Evolutionary conservation across 148 eudicot genomes (phyloP).

Genomic region (Mesembryanthemum crystallinum): DNA sequence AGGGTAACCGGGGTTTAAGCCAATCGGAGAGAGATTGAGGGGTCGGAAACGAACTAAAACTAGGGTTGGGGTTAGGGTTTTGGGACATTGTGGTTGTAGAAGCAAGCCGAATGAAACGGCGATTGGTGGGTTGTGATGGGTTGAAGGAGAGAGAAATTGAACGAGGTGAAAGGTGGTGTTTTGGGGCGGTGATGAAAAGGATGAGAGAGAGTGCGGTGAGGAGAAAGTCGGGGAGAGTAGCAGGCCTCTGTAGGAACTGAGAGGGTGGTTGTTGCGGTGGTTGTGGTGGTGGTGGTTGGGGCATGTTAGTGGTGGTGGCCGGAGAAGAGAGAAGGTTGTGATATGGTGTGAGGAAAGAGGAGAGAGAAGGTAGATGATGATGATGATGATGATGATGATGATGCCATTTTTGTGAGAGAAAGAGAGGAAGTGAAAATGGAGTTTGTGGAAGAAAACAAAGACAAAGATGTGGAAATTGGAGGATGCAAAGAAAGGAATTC

Average conservation of each 20-base stretch:
- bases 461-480: constrained; percentile 26
- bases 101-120: constrained; percentile 16
- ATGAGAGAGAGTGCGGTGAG: constrained; percentile 67
- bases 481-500: constrained; percentile 1
- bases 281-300: constrained; percentile 30
- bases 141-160: background rate
- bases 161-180: constrained; percentile 38
- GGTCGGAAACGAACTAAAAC: constrained; percentile 23
- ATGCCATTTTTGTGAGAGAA: too few relatives aligned
- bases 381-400: too few relatives aligned
- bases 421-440: background rate
- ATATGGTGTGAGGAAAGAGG: background rate
- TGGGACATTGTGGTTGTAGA: constrained; percentile 19
- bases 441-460: background rate
- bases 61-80: constrained; percentile 28
- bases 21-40: constrained; percentile 65
- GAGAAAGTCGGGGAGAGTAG: constrained; percentile 60
- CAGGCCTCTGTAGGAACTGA: constrained; percentile 19
- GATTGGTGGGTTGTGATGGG: constrained; percentile 17
- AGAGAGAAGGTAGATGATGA: background rate
- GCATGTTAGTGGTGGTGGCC: constrained; percentile 31
- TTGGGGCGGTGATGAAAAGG: constrained; percentile 54
- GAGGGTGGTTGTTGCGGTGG: constrained; percentile 27
- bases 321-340: background rate
- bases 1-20: constrained; percentile 65